Evolutionary conservation across 306 rosid species (phyloP).

Genomic region (Delonix regia): DNA sequence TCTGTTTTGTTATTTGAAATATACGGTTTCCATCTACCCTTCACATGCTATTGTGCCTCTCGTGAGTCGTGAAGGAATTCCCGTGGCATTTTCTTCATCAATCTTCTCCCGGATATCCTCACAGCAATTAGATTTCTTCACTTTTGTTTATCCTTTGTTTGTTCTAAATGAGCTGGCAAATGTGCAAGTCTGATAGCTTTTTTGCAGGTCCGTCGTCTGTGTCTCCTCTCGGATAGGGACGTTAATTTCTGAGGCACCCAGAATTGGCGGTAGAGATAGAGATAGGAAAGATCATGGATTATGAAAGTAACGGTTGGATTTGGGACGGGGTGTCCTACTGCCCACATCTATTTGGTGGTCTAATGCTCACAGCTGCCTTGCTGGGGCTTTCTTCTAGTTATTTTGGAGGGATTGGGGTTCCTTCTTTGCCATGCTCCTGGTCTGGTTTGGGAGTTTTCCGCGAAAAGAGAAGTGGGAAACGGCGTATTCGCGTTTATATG

Average conservation of each 20-base stretch:
- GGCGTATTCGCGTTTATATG: constrained; percentile 92
- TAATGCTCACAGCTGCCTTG: constrained; percentile 97
- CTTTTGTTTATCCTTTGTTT: background rate
- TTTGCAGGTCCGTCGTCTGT: constrained; percentile 50
- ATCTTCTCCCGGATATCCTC: background rate
- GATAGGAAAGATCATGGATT: constrained; percentile 54
- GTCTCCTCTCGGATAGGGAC: constrained; percentile 62
- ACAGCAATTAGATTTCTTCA: background rate
- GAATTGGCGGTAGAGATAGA: background rate
- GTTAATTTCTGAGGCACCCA: constrained; percentile 18
- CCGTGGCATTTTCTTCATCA: background rate
- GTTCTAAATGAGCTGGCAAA: background rate
- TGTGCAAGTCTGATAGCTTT: background rate
- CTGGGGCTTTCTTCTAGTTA: constrained; percentile 88
- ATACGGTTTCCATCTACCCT: background rate
- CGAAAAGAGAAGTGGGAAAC: constrained; percentile 71
- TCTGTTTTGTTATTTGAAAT: background rate
- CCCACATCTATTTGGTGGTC: constrained; percentile 87
- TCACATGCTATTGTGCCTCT: background rate
- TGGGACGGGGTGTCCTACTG: constrained; percentile 88
- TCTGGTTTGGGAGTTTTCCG: constrained; percentile 71
- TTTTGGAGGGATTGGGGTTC: constrained; percentile 79
- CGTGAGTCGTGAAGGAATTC: constrained; percentile 1
- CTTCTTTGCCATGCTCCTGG: constrained; percentile 52
- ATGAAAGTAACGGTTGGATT: constrained; percentile 79